Percentiles rank a stretch among this genome's conserved stretches.
Conservation (phyloP, 768 basidiomycete species). For the Boletus pseudopeckii region DNA sequence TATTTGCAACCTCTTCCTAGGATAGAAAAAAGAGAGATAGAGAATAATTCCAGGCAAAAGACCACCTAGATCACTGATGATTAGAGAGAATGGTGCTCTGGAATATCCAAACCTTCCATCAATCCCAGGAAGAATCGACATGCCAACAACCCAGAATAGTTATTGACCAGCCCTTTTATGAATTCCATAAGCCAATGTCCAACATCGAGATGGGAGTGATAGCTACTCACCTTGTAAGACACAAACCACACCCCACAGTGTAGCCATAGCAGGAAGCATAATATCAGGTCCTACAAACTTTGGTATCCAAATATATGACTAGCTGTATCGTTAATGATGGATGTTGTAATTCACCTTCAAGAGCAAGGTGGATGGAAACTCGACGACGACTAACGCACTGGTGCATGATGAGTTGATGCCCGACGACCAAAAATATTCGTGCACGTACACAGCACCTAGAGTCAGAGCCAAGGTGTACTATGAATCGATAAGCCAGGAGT, state of each 20-base stretch:
- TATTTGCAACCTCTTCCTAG: conserved; percentile 28
- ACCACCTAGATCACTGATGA: conserved; percentile 39
- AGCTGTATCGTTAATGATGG: background rate
- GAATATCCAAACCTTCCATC: conserved; percentile 47
- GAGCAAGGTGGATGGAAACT: conserved; percentile 58
- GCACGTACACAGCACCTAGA: conserved; percentile 25
- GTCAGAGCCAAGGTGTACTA: conserved; percentile 36
- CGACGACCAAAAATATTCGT: background rate
- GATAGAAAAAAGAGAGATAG: conserved; percentile 51
- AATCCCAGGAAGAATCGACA: conserved; percentile 51
- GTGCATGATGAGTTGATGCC: background rate
- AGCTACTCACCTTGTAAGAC: conserved; percentile 49
- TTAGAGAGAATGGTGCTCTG: background rate
- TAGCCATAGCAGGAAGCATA: conserved; percentile 57
- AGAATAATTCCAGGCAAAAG: conserved; percentile 57
- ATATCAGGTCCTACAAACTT: conserved; percentile 49
- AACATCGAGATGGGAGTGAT: background rate
- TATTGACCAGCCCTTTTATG: conserved; percentile 40
- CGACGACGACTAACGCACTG: conserved; percentile 50
- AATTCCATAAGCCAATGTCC: background rate
- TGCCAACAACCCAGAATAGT: conserved; percentile 50
- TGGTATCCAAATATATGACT: background rate
- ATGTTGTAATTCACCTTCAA: conserved; percentile 39
- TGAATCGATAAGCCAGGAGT: background rate
- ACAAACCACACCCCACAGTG: conserved; percentile 61